phyloP scores from a whole-genome alignment of 805 yeast species.

The Candida quercuum region DNA sequence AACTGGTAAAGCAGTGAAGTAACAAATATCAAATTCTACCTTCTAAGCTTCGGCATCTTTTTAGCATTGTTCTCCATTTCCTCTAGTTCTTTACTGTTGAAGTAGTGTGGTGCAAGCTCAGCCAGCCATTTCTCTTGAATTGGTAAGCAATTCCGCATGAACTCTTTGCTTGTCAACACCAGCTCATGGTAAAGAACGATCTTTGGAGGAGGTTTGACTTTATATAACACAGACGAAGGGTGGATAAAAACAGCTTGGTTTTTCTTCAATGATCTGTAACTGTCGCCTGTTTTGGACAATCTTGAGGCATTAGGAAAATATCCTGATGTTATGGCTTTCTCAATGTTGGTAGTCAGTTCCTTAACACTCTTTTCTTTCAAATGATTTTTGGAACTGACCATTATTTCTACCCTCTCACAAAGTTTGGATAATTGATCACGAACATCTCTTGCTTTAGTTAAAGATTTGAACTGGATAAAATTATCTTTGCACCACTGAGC shows the following conservation, averaged over 20 bases:
- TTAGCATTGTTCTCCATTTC: conserved; percentile 13
- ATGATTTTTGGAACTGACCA: conserved; percentile 29
- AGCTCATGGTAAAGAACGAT: conserved; percentile 76
- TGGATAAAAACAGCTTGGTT: conserved; percentile 76
- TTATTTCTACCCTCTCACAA: conserved; percentile 48
- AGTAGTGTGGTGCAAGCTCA: conserved; percentile 65
- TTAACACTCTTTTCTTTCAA: conserved; percentile 25
- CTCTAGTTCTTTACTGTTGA: conserved; percentile 12
- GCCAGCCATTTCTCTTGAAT: conserved; percentile 66
- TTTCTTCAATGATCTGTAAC: conserved; percentile 56
- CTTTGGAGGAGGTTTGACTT: conserved; percentile 66
- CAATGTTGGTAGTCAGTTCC: conserved; percentile 65
- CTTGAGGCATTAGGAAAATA: conserved; percentile 97
- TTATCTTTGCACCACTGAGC: conserved; percentile 82
- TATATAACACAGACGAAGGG: conserved; percentile 74
- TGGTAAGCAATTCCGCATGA: conserved; percentile 76
- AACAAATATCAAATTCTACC: too few relatives aligned
- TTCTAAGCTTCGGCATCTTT: conserved; percentile 18
- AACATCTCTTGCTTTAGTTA: conserved; percentile 64
- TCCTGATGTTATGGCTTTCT: conserved; percentile 83
- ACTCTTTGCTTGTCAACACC: conserved; percentile 81
- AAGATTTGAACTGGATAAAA: conserved; percentile 68
- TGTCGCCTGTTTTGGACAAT: conserved; percentile 69
- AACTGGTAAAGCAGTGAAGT: too few relatives aligned
- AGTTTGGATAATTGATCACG: conserved; percentile 62